Base-by-base conservation (phyloP, 345 rosid species). In the Boechera retrofracta region DNA sequence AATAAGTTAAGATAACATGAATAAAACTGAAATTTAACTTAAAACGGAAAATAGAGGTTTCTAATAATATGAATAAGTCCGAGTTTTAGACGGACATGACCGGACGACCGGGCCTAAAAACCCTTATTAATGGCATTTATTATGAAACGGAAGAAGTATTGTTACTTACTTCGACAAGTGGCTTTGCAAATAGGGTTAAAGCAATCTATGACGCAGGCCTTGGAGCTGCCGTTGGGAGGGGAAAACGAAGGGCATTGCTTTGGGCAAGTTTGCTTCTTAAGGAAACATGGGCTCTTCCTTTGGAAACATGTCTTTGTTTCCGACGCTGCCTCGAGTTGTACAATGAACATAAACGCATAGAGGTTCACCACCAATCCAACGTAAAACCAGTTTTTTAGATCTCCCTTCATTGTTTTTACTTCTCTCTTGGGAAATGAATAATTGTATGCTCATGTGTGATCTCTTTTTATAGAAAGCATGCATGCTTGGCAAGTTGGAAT, bases 121-220 rank as follows among this genome's bases (percentile, higher is more conserved):
- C 24, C 24, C 24, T 1, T 21, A 21, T 21, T 21, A 21, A 1
- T 21, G 24, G 24, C 24, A 21, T 21, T 21, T 21, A 47, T 4
- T 45, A 47, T 16, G 4, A 16, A 51, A 52, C 2, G 3, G 0
- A 21, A 52, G 9, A 13, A 18, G 56, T 52, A 38, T 16, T 58
- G n/a, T 28, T 49, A 35, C 78, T 71, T 72, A 79, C 81, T 79
- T 69, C 70, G 82, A 65, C 84, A 82, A 51, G 80, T 69, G 16
- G 82, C 63, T 75, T 73, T 59, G 85, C 84, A 83, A 15, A 74
- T 56, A 35, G 82, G 85, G 24, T 75, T 77, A 71, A 63, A 69
- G 64, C 85, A 83, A 44, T 83, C 71, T 7, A 77, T 33, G 32
- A 74, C 55, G 56, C 86, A 83, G 2, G 81, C 77, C 72, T 83